phyloP scores from a whole-genome alignment of 495 filamentous ascomycete species.

The Penicillium ochrochloron region DNA sequence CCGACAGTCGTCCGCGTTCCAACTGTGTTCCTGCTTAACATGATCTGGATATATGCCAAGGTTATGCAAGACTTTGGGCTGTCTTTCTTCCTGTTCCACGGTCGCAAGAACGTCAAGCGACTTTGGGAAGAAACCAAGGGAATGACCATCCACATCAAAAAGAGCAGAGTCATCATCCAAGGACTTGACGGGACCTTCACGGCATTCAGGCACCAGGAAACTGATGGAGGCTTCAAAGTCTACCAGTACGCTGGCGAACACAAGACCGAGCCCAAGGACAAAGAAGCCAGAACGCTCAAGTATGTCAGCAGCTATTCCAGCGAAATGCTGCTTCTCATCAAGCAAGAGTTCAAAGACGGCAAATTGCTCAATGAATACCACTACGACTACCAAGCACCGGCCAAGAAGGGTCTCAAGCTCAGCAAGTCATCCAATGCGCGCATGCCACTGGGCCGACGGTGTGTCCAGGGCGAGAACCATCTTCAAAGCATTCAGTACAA shows the following conservation, averaged over 20 bases:
- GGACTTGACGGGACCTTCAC: slow-evolving; percentile 52
- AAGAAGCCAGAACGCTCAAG: slow-evolving; percentile 44
- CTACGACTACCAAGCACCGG: slow-evolving; percentile 51
- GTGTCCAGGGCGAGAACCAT: slow-evolving; percentile 51
- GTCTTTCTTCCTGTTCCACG: slow-evolving; percentile 55
- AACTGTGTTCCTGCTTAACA: slow-evolving; percentile 44
- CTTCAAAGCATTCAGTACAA: slow-evolving; percentile 59
- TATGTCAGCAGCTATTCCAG: slow-evolving; percentile 54
- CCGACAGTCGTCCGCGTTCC: slow-evolving; percentile 46
- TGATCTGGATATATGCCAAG: slow-evolving; percentile 55
- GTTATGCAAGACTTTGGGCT: slow-evolving; percentile 43
- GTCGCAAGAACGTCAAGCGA: slow-evolving; percentile 47
- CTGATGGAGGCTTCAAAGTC: slow-evolving; percentile 49
- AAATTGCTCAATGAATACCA: slow-evolving; percentile 54
- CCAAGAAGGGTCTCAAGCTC: slow-evolving; percentile 39
- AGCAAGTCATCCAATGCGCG: slow-evolving; percentile 35
- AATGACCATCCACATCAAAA: slow-evolving; percentile 52
- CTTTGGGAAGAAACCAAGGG: slow-evolving; percentile 55
- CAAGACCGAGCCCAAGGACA: slow-evolving; percentile 47
- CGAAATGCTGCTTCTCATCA: slow-evolving; percentile 50
- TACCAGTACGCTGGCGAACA: slow-evolving; percentile 53
- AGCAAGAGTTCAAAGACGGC: slow-evolving; percentile 54
- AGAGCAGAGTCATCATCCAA: slow-evolving; percentile 49
- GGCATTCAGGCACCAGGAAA: slow-evolving; percentile 48
- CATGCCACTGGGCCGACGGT: slow-evolving; percentile 53